Base-by-base conservation (phyloP, 176 grass and related monocot genomes). In the Eleusine coracana region DNA sequence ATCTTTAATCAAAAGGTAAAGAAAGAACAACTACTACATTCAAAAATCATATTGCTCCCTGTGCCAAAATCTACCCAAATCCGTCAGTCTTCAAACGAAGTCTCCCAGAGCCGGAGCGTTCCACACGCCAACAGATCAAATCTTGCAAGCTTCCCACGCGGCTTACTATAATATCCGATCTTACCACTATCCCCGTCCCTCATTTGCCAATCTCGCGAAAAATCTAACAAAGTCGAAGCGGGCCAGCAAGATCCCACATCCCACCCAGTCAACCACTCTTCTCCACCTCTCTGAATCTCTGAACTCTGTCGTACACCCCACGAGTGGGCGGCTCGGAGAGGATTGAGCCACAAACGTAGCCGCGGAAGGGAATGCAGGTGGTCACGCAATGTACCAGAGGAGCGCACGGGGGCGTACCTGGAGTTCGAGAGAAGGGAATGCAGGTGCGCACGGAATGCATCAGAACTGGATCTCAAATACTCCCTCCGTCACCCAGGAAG, bases 141-240 rank as follows among this genome's bases (percentile, higher is more conserved):
- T 76, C 71, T 68, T 83, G 62, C 13, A 48, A 48, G 25, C 14
- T 48, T 72, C 67, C 16, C 46, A 7, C 14, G 77, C 71, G 23
- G 44, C 64, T 7, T 62, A 38, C 74, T 59, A 3, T 27, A 70
- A 75, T 40, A 64, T 58, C 42, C 18, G 63, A 81, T 75, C 77
- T 74, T 44, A 38, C 3, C 63, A 38, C 76, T 55, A 80, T n/a
- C 27, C 8, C 23, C 44, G 18, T 2, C 34, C 50, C 20, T 3
- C 61, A 48, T 77, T 10, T 1, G 56, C 15, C 21, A 64, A 56
- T 77, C 37, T 71, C 31, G 48, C 14, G 12, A 28, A 16, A 52
- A 51, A 61, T 42, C 56, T 61, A 13, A n/a, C 28, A 4, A 44
- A 54, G 10, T 62, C 8, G 18, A 68, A 28, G 59, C 4, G 48